These are phyloP conservation scores for Mycena epipterygia DNA, from an alignment of 768 basidiomycete genomes.

Conservation along the genomic window DNA sequence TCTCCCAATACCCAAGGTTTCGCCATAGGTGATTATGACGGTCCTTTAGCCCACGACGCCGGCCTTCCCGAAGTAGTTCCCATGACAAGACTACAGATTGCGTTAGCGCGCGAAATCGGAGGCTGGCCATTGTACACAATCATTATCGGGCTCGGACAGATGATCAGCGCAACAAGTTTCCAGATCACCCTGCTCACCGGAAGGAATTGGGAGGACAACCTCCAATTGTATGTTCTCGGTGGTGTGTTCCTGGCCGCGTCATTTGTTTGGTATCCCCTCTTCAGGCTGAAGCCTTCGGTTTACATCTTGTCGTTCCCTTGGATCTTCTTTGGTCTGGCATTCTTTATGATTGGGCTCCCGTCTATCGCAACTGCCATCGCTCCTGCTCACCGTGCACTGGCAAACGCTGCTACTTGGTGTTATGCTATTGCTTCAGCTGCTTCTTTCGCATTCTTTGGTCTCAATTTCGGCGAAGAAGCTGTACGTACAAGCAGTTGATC, in stretches of 20 bases:
- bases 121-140: constrained; percentile 96
- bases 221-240: constrained; percentile 93
- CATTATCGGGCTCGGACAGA: constrained; percentile 89
- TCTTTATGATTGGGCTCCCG: constrained; percentile 92
- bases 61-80: constrained; percentile 73
- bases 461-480: constrained; percentile 98
- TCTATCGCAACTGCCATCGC: constrained; percentile 74
- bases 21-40: constrained; percentile 58
- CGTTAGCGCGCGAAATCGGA: constrained; percentile 81
- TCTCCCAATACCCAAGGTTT: constrained; percentile 72
- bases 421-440: constrained; percentile 96
- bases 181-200: constrained; percentile 93
- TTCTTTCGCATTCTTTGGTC: constrained; percentile 93
- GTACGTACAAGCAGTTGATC: constrained; percentile 56
- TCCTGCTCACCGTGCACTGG: constrained; percentile 73
- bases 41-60: constrained; percentile 60
- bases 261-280: constrained; percentile 90
- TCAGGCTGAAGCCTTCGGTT: constrained; percentile 89
- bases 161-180: constrained; percentile 94
- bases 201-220: constrained; percentile 82
- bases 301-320: constrained; percentile 90
- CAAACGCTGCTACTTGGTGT: constrained; percentile 88
- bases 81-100: constrained; percentile 89
- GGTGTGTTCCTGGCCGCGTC: constrained; percentile 90
- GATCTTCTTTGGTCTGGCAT: constrained; percentile 92